Evolutionary conservation across 306 rosid genomes (phyloP), one percentile per base, ranked within the genome.

Genomic region (Astragalus glycyphyllos): DNA sequence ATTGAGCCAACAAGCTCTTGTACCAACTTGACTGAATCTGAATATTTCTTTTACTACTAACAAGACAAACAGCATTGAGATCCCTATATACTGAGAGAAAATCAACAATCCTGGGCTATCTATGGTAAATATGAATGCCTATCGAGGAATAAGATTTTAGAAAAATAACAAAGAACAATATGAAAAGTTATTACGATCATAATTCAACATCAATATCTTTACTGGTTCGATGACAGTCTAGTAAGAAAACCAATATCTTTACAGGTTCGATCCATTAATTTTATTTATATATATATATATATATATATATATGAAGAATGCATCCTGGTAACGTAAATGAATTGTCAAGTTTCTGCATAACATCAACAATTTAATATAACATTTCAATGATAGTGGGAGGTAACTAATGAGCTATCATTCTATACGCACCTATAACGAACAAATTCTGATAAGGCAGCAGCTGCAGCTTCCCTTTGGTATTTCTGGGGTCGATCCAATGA

Each of bases 401-500:
- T 15, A 57, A 76, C 62, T n/a, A 23, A 40, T 77, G 10, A 64
- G 53, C 38, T 58, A 50, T 62, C 55, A 76, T 60, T 66, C 23
- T 58, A 51, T 40, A 23, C 37, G 14, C 84, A 92, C 98, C 98
- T 86, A 79, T 86, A 92, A 20, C 86, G 89, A 72, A 90, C 89
- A 81, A 92, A 92, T 86, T 92, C 98, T 40, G 98, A 92, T 76
- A 90, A 80, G 61, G 98, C 97, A 23, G 98, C 98, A 58, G 93
- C 96, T 13, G 97, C 91, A 82, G 98, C 97, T 90, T 92, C 97
- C 79, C 91, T 82, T 74, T 88, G 98, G 82, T 81, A 76, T 90
- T 79, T 90, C 77, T 90, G 97, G 46, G 79, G 88, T 73, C 90
- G 89, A 76, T 80, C 79, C 81, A 92, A 78, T 26, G 97, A 90